phyloP scores from a whole-genome alignment of 2,329 filamentous ascomycete species.

The Trichoderma pleuroti region DNA sequence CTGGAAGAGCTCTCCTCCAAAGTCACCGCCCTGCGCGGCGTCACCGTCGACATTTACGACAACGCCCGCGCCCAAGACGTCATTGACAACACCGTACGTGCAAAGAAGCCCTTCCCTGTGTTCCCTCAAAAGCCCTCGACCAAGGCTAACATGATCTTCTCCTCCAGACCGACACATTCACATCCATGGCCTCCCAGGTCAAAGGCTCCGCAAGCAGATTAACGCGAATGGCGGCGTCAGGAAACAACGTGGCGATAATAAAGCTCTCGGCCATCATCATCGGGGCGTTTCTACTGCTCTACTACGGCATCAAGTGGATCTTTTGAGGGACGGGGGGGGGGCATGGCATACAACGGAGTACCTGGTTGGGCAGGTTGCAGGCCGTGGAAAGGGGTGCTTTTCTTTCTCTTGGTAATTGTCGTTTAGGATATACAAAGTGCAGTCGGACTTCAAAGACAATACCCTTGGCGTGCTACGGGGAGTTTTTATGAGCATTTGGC shows the following conservation, averaged over 20 bases:
- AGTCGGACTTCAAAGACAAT: conserved; percentile 16
- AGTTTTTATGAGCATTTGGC: background rate
- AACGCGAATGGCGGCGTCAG: conserved; percentile 83
- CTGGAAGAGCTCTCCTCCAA: conserved; percentile 88
- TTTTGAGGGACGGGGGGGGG: conserved; percentile 42
- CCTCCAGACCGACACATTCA: conserved; percentile 79
- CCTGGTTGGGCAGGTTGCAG: background rate
- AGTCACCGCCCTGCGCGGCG: conserved; percentile 84
- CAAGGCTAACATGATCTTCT: background rate
- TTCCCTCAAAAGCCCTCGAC: background rate
- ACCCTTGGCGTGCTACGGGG: conserved; percentile 21
- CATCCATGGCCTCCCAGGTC: conserved; percentile 75
- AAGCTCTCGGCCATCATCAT: conserved; percentile 84
- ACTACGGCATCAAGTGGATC: conserved; percentile 65
- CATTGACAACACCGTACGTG: conserved; percentile 78
- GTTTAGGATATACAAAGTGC: conserved; percentile 15
- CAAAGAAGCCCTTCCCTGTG: background rate
- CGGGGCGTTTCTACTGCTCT: conserved; percentile 68
- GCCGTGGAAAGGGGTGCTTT: background rate
- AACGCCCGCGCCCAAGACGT: conserved; percentile 84
- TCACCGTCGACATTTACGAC: conserved; percentile 98
- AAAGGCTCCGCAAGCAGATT: conserved; percentile 80
- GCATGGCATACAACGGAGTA: background rate
- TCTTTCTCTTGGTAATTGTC: background rate
- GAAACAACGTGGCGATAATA: conserved; percentile 86